Percentiles rank a stretch among this genome's conserved stretches.
phyloP scores from a whole-genome alignment of 331 rosid genomes.

The Arachis monticola region DNA sequence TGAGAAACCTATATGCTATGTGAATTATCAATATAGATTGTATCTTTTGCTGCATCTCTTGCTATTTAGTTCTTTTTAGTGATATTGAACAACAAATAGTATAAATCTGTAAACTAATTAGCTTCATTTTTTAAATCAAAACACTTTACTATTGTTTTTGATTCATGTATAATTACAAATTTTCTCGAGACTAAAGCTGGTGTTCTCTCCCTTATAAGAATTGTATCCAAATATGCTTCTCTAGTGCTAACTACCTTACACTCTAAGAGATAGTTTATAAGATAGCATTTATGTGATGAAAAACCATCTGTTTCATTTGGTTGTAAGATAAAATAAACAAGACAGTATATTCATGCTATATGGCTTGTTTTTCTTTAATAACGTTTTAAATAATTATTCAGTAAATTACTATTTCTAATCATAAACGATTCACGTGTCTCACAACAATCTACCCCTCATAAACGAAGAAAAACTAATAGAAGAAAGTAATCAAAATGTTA shows the following conservation, averaged over 20 bases:
- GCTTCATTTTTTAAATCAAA: neutral
- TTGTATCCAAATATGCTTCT: neutral
- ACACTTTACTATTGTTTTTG: neutral
- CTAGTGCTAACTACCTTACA: conserved; percentile 6
- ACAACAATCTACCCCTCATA: too few species aligned
- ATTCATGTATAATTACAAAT: too few species aligned
- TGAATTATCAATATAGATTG: neutral
- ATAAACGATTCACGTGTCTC: too few species aligned
- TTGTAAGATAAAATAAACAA: neutral
- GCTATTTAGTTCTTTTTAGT: neutral
- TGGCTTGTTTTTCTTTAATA: too few species aligned
- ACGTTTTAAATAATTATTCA: too few species aligned
- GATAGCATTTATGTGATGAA: conserved; percentile 16
- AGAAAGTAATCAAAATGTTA: too few species aligned
- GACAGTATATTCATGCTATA: too few species aligned
- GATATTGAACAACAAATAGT: neutral
- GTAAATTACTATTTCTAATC: too few species aligned
- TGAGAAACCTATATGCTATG: neutral
- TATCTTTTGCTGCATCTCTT: neutral
- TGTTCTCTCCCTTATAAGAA: neutral
- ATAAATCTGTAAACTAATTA: neutral
- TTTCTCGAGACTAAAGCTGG: neutral
- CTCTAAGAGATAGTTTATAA: neutral
- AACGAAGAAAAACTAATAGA: too few species aligned
- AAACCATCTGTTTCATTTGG: conserved; percentile 9